phyloP scores from a whole-genome alignment of 306 rosid species.

The Quercus wislizeni region DNA sequence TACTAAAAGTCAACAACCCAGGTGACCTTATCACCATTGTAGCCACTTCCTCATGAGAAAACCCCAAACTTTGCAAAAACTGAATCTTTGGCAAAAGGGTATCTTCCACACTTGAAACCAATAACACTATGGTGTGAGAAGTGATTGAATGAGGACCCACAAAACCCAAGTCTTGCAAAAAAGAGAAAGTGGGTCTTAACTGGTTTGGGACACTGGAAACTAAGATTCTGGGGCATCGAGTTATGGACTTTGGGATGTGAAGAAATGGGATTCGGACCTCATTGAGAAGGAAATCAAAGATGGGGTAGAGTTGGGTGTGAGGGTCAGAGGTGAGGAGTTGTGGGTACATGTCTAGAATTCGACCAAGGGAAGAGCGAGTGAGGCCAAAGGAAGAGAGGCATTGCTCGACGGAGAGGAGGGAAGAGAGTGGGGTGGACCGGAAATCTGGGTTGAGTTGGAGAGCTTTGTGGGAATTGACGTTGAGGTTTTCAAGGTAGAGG shows the following conservation, averaged over 20 bases:
- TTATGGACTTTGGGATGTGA: constrained; percentile 46
- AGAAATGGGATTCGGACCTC: constrained; percentile 60
- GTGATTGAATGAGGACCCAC: constrained; percentile 33
- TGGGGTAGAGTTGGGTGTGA: constrained; percentile 55
- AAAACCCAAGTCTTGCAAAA: constrained; percentile 42
- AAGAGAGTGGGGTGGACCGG: constrained; percentile 50
- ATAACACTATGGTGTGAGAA: constrained; percentile 30
- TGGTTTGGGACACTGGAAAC: constrained; percentile 49
- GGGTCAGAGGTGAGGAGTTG: constrained; percentile 74
- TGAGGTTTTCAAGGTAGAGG: constrained; percentile 56
- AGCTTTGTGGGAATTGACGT: constrained; percentile 57
- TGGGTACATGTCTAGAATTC: constrained; percentile 81
- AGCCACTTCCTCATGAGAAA: constrained; percentile 43
- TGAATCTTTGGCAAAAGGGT: constrained; percentile 48
- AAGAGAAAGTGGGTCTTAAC: constrained; percentile 39
- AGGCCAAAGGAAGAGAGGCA: constrained; percentile 76
- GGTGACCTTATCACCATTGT: constrained; percentile 79
- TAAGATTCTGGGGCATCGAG: constrained; percentile 71
- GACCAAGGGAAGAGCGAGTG: constrained; percentile 47
- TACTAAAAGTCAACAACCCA: constrained; percentile 60
- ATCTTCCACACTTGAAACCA: constrained; percentile 43
- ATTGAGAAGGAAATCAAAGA: constrained; percentile 71
- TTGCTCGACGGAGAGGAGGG: constrained; percentile 50
- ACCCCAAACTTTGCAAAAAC: constrained; percentile 45
- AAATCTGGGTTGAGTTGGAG: constrained; percentile 57